Base-by-base conservation (phyloP, 345 rosid species). In the Acer campestre region DNA sequence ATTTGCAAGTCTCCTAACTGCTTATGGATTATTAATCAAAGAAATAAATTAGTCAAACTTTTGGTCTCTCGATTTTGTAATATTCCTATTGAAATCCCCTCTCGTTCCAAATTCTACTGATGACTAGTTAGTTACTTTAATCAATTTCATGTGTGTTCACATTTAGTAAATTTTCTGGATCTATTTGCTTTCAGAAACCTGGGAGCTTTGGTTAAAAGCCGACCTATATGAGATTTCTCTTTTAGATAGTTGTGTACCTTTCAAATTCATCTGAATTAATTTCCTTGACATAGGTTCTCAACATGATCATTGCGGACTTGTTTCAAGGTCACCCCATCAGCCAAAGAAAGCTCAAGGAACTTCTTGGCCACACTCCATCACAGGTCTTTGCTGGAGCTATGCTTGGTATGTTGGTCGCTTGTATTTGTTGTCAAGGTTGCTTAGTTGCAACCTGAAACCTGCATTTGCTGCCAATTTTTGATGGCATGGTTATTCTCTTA, bases 241-340 rank as follows among this genome's bases (percentile, higher is more conserved):
- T 48, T 4, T 56, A 22, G 11, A 25, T 67, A 53, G 31, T 63
- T n/a, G 18, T 38, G 0, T 17, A 8, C 1, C 1, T 62, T 42
- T 16, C 18, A 62, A 61, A 62, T 44, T 46, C 29, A 63, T 76
- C n/a, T 25, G 23, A 76, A 46, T 68, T 58, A 17, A 55, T 53
- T n/a, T 9, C 25, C 35, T 63, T 23, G 75, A 42, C 75, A 48
- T 73, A 93, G 98, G 97, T 95, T 80, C 93, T 95, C 35, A 92
- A 93, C 81, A 80, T 93, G 93, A 95, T 95, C 29, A 88, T 95
- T 48, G 95, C 86, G 84, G 98, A 93, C 77, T 80, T 95, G 80
- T 95, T 95, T 78, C 91, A 95, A 85, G 98, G 98, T 71, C 98
- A 92, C 85, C 97, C 95, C 2, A 90, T 95, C 29, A 92, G 98